Evolutionary conservation across 192 early-diverging fungal species (phyloP).

Genomic region (Gonapodya prolifera): DNA sequence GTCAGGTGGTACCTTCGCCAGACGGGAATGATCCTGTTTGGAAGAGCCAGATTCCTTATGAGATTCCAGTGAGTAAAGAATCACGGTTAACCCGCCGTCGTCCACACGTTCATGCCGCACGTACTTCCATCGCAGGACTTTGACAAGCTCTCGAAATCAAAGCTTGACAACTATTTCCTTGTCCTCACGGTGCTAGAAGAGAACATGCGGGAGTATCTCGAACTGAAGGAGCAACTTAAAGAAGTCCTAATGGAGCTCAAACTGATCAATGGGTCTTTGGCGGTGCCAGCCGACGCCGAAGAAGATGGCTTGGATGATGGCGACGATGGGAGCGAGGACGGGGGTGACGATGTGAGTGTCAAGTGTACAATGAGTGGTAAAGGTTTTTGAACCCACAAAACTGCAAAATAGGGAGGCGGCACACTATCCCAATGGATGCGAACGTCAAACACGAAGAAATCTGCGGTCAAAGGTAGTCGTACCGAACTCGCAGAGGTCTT

Average conservation of each 20-base stretch:
- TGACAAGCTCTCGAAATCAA: slow-evolving; percentile 26
- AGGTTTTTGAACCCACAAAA: too few species aligned
- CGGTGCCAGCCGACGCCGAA: not conserved
- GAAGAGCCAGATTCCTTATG: slow-evolving; percentile 26
- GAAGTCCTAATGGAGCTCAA: slow-evolving; percentile 20
- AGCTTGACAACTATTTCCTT: slow-evolving; percentile 27
- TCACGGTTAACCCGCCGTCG: too few species aligned
- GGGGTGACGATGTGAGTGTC: not conserved
- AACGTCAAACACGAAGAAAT: not conserved
- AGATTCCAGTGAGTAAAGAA: slow-evolving; percentile 19
- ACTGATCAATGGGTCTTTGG: slow-evolving; percentile 10
- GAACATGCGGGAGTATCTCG: slow-evolving; percentile 21
- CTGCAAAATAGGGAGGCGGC: not conserved
- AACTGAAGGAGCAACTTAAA: slow-evolving; percentile 17
- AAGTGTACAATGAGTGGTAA: too few species aligned
- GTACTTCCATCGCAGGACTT: slow-evolving; percentile 14
- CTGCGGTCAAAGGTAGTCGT: not conserved
- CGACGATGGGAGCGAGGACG: not conserved
- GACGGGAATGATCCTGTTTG: slow-evolving; percentile 12
- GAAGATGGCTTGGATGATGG: not conserved
- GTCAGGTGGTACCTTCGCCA: slow-evolving; percentile 14
- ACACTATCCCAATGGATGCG: not conserved
- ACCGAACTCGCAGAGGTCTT: not conserved
- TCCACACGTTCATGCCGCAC: too few species aligned
- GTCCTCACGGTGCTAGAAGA: slow-evolving; percentile 26